Evolutionary conservation across 306 rosid genomes (phyloP).

Genomic region (Prosopis cineraria): DNA sequence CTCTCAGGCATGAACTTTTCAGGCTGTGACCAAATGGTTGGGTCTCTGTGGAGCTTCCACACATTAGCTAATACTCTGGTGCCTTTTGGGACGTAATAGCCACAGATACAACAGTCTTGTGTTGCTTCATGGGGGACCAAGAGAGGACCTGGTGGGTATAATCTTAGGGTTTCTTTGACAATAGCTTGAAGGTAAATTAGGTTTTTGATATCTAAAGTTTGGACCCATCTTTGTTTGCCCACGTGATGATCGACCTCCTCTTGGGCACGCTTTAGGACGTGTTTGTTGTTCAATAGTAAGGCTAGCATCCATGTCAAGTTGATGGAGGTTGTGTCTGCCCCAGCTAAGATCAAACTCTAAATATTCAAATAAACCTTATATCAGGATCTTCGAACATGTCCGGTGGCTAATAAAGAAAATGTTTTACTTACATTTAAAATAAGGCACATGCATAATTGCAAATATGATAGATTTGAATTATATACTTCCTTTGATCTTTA

Average conservation of each 20-base stretch:
- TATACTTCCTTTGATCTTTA: too few relatives aligned
- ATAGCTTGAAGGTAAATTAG: slow-evolving; percentile 55
- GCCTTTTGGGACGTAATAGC: too few relatives aligned
- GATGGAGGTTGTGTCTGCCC: slow-evolving; percentile 52
- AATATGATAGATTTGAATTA: too few relatives aligned
- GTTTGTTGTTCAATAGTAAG: slow-evolving; percentile 41
- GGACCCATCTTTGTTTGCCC: slow-evolving; percentile 51
- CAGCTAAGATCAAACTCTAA: slow-evolving; percentile 56
- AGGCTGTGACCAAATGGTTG: slow-evolving; percentile 50
- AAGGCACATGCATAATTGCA: too few relatives aligned
- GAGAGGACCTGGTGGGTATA: slow-evolving; percentile 57
- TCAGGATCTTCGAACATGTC: too few relatives aligned
- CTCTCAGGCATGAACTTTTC: slow-evolving; percentile 57
- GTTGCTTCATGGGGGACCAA: slow-evolving; percentile 57
- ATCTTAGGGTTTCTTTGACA: slow-evolving; percentile 50
- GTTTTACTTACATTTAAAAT: too few relatives aligned
- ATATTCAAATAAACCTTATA: too few relatives aligned
- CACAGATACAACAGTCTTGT: slow-evolving; percentile 52
- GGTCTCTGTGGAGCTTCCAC: too few relatives aligned
- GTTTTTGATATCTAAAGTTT: slow-evolving; percentile 42
- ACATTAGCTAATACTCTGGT: too few relatives aligned
- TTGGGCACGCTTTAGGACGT: slow-evolving; percentile 44
- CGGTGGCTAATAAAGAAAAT: too few relatives aligned
- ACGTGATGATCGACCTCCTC: too few relatives aligned
- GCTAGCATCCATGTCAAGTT: slow-evolving; percentile 59